Base-by-base conservation (phyloP, 2,329 filamentous ascomycete species). In the Diaporthe velutina region DNA sequence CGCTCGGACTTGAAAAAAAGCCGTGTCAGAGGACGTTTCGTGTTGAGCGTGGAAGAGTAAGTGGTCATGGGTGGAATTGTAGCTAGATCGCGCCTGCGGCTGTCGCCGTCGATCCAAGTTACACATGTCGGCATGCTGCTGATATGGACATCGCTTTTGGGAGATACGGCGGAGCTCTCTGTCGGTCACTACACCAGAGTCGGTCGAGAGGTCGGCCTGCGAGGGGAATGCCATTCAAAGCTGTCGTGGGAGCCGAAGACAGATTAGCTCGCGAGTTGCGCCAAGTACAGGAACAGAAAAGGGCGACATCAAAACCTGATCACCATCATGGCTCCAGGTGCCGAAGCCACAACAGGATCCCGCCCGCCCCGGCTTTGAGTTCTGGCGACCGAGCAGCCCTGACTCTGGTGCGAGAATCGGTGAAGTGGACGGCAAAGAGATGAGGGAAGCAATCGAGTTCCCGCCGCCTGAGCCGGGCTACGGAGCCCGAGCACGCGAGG, bases 341-440 rank as follows among this genome's bases (percentile, higher is more conserved):
- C 19, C 54, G n/a, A 67, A 22, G 57, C 7, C 45, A 52, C 28
- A 30, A 40, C 58, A 35, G 70, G 58, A 71, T 67, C 67, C 58
- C 58, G 73, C 73, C 73, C 73, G 66, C 72, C 66, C 72, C 70
- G 72, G 64, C 72, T 73, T 70, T 68, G n/a, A n/a, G 38, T 30
- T 52, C 30, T 61, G 64, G 64, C 60, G 42, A 45, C 73, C 58
- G 73, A 74, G 67, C 58, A 74, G 73, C 73, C 73, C 57, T 71
- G 73, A 74, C 58, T 71, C 67, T 74, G 57, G 54, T 40, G 58
- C 67, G 67, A 71, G 73, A 74, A 25, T 40, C 57, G 57, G 72
- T 33, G 42, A 73, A 68, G 71, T 28, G 28, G 61, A 58, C n/a
- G n/a, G 40, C 25, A 64, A 68, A 64, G 42, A 33, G 25, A 28